Percentiles rank a stretch among this genome's conserved stretches.
These are phyloP conservation scores for Phytophthora crassamura DNA, from an alignment of 352 stramenopile genomes.

Conservation along the genomic window DNA sequence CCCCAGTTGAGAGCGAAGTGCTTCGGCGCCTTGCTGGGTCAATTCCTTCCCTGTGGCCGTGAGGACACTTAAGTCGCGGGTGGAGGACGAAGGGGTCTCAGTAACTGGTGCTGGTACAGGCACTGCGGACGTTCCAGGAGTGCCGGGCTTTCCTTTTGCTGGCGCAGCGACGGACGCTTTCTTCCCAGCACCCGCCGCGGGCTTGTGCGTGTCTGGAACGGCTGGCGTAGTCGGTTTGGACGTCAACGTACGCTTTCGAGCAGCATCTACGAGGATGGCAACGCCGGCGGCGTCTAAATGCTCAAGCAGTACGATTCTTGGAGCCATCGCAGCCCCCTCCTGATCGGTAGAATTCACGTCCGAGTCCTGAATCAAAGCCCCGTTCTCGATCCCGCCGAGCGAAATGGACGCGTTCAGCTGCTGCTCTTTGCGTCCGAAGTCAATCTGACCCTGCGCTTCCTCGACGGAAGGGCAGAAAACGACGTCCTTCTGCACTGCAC, in stretches of 20 bases:
- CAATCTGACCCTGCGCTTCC: constrained; percentile 32
- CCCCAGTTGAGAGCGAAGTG: constrained; percentile 26
- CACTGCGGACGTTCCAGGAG: constrained; percentile 1
- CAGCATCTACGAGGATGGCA: constrained; percentile 15
- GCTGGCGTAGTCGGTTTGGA: constrained; percentile 17
- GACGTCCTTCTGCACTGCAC: constrained; percentile 31
- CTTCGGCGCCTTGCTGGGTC: constrained; percentile 14
- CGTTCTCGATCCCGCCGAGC: constrained; percentile 1
- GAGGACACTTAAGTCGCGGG: constrained; percentile 9
- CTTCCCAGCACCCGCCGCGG: constrained; percentile 18
- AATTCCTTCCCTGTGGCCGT: constrained; percentile 8
- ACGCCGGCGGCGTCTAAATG: constrained; percentile 34
- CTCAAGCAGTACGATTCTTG: constrained; percentile 52
- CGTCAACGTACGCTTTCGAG: constrained; percentile 13
- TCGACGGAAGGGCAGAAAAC: constrained; percentile 42
- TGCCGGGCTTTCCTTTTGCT: constrained; percentile 24
- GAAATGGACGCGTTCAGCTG: constrained; percentile 12
- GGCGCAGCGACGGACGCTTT: constrained; percentile 24
- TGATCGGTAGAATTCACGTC: background rate
- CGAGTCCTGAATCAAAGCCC: background rate
- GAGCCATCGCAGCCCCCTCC: background rate
- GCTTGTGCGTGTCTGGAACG: constrained; percentile 23
- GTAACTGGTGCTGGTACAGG: background rate
- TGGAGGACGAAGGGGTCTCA: background rate
- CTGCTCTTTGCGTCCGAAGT: constrained; percentile 15